A percentile compares a stretch with the other conserved stretches of the same genome.
Conservation (phyloP, 2,329 filamentous ascomycete species). For the Colletotrichum sp. region DNA sequence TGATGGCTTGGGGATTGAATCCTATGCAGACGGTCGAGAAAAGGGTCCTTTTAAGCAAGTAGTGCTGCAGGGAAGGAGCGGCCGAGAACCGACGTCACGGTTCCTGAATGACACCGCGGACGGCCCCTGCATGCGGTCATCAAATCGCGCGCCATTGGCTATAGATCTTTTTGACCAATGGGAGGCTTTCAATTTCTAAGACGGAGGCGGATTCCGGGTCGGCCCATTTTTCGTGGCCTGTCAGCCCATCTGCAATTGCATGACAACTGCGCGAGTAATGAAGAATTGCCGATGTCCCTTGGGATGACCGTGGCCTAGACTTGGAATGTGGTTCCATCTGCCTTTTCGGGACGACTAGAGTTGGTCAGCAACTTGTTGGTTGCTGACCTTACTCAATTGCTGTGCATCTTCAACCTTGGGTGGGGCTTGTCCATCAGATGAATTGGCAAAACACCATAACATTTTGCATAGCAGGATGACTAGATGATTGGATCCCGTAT, state of each 20-base stretch:
- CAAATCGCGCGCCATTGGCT: background rate
- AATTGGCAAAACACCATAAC: background rate
- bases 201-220: background rate
- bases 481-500: background rate
- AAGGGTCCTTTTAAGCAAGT: constrained; percentile 16
- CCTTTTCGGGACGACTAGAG: background rate
- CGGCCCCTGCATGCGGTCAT: constrained; percentile 6
- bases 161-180: constrained; percentile 4
- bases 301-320: background rate
- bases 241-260: constrained; percentile 10
- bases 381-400: background rate
- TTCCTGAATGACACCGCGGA: background rate
- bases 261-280: background rate
- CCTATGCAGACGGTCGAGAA: background rate
- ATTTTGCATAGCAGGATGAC: background rate
- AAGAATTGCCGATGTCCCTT: background rate
- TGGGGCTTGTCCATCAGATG: background rate
- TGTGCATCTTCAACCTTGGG: no score
- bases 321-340: background rate
- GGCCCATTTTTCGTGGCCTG: background rate
- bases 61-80: constrained; percentile 11
- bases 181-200: background rate
- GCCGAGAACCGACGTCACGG: constrained; percentile 18
- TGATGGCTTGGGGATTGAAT: background rate
- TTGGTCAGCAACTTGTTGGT: background rate